A percentile compares a stretch with the other conserved stretches of the same genome.
phyloP scores from a whole-genome alignment of 1,139 yeast species.

The Blastobotrys arbuscula region DNA sequence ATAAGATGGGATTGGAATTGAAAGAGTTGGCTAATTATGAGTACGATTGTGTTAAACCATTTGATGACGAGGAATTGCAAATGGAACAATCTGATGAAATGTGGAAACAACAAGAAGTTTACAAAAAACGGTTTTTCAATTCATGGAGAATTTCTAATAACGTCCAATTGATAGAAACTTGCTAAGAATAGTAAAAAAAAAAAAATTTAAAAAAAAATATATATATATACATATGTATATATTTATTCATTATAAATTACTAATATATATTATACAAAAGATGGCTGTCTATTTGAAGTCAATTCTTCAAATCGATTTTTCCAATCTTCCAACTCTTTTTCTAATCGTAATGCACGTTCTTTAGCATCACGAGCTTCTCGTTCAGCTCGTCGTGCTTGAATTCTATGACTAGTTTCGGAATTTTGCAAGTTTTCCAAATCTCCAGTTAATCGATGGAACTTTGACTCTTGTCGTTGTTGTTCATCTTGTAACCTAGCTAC shows the following conservation, averaged over 20 bases:
- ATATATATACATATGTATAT: neutral
- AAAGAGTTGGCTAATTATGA: constrained; percentile 10
- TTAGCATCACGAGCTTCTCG: constrained; percentile 49
- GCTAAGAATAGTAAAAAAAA: too few species aligned
- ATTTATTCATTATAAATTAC: neutral
- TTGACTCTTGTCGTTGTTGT: constrained; percentile 31
- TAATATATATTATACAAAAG: constrained; percentile 14
- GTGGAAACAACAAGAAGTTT: constrained; percentile 6
- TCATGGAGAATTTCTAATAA: constrained; percentile 1
- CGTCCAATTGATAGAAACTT: neutral
- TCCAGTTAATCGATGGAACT: constrained; percentile 36
- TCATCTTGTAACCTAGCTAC: constrained; percentile 31
- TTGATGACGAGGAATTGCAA: constrained; percentile 8
- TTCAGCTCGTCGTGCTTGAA: constrained; percentile 41
- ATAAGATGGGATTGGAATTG: constrained; percentile 11
- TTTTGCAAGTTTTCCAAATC: constrained; percentile 40
- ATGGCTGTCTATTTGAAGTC: constrained; percentile 13
- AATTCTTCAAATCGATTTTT: constrained; percentile 40
- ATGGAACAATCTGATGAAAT: neutral
- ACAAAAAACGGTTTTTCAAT: constrained; percentile 7
- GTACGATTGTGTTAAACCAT: constrained; percentile 11
- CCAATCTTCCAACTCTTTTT: constrained; percentile 64
- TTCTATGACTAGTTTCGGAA: constrained; percentile 40
- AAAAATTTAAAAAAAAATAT: neutral
- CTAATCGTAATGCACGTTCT: constrained; percentile 51